Evolutionary conservation across 345 rosid species (phyloP), one percentile per base, ranked within the genome.

Genomic region (Moringa oleifera): DNA sequence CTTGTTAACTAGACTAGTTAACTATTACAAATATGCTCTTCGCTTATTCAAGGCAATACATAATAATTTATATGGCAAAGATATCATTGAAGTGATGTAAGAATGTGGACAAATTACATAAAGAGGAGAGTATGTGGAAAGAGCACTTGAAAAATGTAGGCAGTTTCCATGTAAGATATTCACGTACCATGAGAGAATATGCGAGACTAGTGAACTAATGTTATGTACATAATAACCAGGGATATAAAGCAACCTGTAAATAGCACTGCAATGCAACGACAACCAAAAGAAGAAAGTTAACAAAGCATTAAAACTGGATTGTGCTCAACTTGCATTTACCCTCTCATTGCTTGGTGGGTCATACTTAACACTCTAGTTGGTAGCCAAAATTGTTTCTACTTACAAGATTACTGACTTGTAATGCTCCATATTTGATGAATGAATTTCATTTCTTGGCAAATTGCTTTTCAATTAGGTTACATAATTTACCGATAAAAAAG

Each of bases 401-500:
- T 4, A n/a, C n/a, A n/a, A 16, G 47, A 41, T 7, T 15, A 7
- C 12, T 41, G 17, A 16, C 1, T 41, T 41, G 17, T 16, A 41
- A 41, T 1, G 2, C 12, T 41, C 13, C 12, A 41, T 1, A 15
- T 41, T 5, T 5, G n/a, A n/a, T n/a, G n/a, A n/a, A n/a, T n/a
- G n/a, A n/a, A n/a, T n/a, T n/a, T n/a, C n/a, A n/a, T n/a, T n/a
- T n/a, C n/a, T n/a, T n/a, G n/a, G n/a, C n/a, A n/a, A n/a, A n/a
- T n/a, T n/a, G n/a, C n/a, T n/a, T n/a, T n/a, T n/a, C n/a, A n/a
- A n/a, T n/a, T n/a, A n/a, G n/a, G n/a, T n/a, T n/a, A n/a, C n/a
- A n/a, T n/a, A n/a, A n/a, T n/a, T 66, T 87, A 95, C 99, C 97
- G 73, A 91, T 91, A 45, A 95, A 91, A 72, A 95, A 95, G 64